Conservation (phyloP, 352 stramenopile species). For the Phytopythium chamaehyphon region DNA sequence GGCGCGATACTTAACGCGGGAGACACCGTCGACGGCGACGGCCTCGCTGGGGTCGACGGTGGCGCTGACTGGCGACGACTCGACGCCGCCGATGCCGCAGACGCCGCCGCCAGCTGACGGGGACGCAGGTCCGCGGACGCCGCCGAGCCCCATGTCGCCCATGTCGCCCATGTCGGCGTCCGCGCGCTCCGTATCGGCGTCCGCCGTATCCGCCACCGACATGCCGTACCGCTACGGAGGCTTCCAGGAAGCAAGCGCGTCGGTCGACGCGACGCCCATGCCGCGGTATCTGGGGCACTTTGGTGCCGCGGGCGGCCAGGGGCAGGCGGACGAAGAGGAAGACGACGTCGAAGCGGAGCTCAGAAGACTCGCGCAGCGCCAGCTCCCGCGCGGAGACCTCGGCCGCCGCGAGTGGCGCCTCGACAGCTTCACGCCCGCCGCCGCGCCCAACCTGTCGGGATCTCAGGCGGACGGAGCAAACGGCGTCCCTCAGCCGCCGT, state of each 20-base stretch:
- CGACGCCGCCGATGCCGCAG: slow-evolving; percentile 14
- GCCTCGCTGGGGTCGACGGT: slow-evolving; percentile 10
- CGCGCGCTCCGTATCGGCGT: slow-evolving; percentile 68
- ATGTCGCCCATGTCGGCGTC: slow-evolving; percentile 59
- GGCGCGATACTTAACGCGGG: slow-evolving; percentile 40
- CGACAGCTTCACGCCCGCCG: slow-evolving; percentile 38
- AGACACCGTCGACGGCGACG: slow-evolving; percentile 11
- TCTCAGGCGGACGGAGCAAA: slow-evolving; percentile 12
- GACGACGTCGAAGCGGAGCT: slow-evolving; percentile 79
- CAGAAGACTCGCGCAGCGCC: slow-evolving; percentile 69
- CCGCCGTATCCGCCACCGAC: slow-evolving; percentile 75
- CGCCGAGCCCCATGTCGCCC: slow-evolving; percentile 41
- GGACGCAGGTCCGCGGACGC: slow-evolving; percentile 20
- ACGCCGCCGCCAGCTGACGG: slow-evolving; percentile 2
- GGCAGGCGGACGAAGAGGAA: slow-evolving; percentile 26
- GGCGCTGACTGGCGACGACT: slow-evolving; percentile 2
- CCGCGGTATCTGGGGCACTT: slow-evolving; percentile 73
- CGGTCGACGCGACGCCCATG: slow-evolving; percentile 68
- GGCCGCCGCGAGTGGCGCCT: slow-evolving; percentile 74
- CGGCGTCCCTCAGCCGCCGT: slow-evolving; percentile 25
- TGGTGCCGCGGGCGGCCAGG: slow-evolving; percentile 13
- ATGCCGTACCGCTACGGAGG: slow-evolving; percentile 43
- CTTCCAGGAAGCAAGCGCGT: slow-evolving; percentile 80
- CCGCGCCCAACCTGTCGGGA: slow-evolving; percentile 6
- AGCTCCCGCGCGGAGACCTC: slow-evolving; percentile 73